Conservation (phyloP, 108 stramenopile genomes). For the Cafeteria roenbergensis region DNA sequence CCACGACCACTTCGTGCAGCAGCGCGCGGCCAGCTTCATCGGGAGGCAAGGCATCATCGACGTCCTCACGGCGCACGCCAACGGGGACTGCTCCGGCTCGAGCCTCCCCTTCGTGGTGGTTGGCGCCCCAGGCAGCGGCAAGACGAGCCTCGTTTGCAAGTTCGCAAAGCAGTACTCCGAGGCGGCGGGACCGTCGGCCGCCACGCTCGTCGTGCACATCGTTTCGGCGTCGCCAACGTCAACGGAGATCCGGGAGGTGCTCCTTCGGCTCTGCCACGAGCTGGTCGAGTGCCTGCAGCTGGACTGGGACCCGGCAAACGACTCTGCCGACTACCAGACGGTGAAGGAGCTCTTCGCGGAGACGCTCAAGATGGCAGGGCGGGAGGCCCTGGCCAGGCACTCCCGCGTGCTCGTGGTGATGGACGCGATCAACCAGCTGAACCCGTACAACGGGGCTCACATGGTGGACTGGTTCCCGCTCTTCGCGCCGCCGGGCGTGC, state of each 20-base stretch:
- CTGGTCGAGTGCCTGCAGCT: neutral
- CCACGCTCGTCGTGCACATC: constrained; percentile 4
- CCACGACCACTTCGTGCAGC: neutral
- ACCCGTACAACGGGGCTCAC: neutral
- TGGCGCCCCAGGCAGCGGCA: constrained; percentile 4
- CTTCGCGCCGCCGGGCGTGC: constrained; percentile 1
- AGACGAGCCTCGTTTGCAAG: neutral
- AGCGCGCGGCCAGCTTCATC: neutral
- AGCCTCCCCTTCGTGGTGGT: neutral
- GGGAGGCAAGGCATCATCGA: neutral
- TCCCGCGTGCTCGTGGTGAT: constrained; percentile 3
- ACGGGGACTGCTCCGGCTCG: neutral
- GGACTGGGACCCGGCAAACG: neutral
- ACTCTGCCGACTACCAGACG: neutral
- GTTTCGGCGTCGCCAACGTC: neutral
- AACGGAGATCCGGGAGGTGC: constrained; percentile 7
- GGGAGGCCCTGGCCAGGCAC: neutral
- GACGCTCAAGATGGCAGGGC: neutral
- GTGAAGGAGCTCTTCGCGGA: neutral
- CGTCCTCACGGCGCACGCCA: neutral
- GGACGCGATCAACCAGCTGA: constrained; percentile 13
- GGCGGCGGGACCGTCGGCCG: neutral
- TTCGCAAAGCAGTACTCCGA: constrained; percentile 1
- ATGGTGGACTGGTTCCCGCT: constrained; percentile 6
- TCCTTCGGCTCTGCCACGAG: constrained; percentile 4